Conservation (phyloP, 257 asterid species). For the Petunia secreta region DNA sequence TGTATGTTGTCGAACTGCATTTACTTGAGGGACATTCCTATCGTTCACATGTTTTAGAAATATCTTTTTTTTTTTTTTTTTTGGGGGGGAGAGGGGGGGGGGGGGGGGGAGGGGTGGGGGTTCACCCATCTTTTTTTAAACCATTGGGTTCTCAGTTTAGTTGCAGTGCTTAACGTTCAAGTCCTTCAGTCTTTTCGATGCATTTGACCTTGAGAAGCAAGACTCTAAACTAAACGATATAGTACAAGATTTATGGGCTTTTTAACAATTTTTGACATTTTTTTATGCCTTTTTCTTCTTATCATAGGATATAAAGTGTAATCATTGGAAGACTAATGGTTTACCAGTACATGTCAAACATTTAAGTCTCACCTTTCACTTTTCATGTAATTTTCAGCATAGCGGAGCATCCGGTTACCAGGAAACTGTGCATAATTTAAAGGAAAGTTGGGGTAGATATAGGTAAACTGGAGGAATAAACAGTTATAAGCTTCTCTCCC, state of each 20-base stretch:
- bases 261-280: neutral
- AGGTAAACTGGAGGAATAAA: neutral
- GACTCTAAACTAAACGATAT: neutral
- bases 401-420: neutral
- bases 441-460: neutral
- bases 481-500: neutral
- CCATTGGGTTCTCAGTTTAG: neutral
- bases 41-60: slow-evolving; percentile 3
- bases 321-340: neutral
- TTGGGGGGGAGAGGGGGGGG: no score
- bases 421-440: neutral
- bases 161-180: neutral
- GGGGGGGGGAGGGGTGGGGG: no score
- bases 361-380: neutral
- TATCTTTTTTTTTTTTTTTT: no score
- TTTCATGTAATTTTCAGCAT: neutral
- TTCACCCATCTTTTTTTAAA: neutral
- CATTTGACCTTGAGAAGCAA: slow-evolving; percentile 10
- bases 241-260: slow-evolving; percentile 3
- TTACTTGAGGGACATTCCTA: slow-evolving; percentile 5
- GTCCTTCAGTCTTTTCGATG: neutral
- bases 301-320: neutral
- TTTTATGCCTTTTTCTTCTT: neutral
- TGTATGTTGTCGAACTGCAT: neutral
- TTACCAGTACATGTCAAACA: neutral